Base-by-base conservation (phyloP, 371 early-diverging fungal genomes). In the Actinomucor elegans region DNA sequence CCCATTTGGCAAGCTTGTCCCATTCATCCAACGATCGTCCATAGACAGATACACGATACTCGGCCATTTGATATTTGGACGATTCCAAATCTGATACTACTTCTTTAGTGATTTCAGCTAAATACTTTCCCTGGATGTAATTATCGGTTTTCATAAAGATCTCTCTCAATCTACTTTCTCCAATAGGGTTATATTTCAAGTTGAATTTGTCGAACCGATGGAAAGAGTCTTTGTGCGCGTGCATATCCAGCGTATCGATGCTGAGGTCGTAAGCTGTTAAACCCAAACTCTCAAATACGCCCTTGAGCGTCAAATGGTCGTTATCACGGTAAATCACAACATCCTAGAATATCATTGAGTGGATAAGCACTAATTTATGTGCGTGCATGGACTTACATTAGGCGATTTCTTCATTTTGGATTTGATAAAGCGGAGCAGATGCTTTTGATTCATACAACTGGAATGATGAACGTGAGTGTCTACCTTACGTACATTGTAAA, bases 381-480 rank as follows among this genome's bases (percentile, higher is more conserved):
- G 15, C 11, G 29, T 7, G 11, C 10, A 2, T 4, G 6, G 14
- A 55, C 78, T 70, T 71, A 86, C 89, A 50, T 94, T 79, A 11
- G 94, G 84, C 20, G 59, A 71, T 57, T 87, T 93, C 73, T 89
- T 89, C 71, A 99, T 78, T 75, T 98, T 98, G 40, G 92, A 75
- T 71, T 99, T 99, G 70, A 99, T 98, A 59, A 97, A 99, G 26
- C 98, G 92, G 21, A 99, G 71, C 52, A 99, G 64, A 68, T 98
- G 98, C 79, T 99, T 99, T 66, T 96, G 95, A 73, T 99, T 99
- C 98, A 99, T 98, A 56, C 94, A 94, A 11, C 94, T 87, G 3
- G 95, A 90, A 64, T 96, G 91, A 57, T 99, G 99, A 34, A 99
- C 91, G 82, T 99, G 99, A 23, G 97, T 98, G 73, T 99, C 99